Percentiles rank a stretch among this genome's conserved stretches.
Evolutionary conservation across 1,284 basidiomycete species (phyloP).

Genomic region (Irpex sp.): DNA sequence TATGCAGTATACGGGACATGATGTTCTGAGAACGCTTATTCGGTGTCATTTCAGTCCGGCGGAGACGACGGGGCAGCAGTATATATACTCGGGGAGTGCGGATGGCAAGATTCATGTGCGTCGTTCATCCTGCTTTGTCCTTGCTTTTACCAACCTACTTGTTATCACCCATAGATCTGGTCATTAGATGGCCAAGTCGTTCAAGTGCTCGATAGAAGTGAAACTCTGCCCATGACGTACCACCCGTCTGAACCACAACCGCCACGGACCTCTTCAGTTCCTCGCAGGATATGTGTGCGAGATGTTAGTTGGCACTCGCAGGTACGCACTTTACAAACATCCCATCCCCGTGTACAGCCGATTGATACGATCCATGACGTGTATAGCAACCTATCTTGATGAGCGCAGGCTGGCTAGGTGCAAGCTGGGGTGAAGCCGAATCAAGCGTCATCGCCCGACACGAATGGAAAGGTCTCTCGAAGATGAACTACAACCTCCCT

Average conservation of each 20-base stretch:
- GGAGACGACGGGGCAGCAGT: slow-evolving; percentile 88
- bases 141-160: background rate
- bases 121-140: slow-evolving; percentile 7
- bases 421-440: slow-evolving; percentile 32
- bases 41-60: slow-evolving; percentile 92
- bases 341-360: too few relatives aligned
- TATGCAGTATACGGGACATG: slow-evolving; percentile 93
- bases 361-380: too few relatives aligned
- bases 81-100: slow-evolving; percentile 89
- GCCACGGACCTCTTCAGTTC: slow-evolving; percentile 17
- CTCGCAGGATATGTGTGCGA: slow-evolving; percentile 61
- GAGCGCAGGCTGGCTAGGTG: slow-evolving; percentile 83
- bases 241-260: slow-evolving; percentile 59
- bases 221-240: slow-evolving; percentile 65
- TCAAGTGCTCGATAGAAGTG: slow-evolving; percentile 79
- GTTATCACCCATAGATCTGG: slow-evolving; percentile 68
- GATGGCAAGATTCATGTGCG: slow-evolving; percentile 80
- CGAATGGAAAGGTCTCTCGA: slow-evolving; percentile 89
- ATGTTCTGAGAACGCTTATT: slow-evolving; percentile 88
- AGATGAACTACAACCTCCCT: slow-evolving; percentile 61
- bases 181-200: slow-evolving; percentile 84
- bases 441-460: slow-evolving; percentile 80
- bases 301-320: slow-evolving; percentile 90
- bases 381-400: slow-evolving; percentile 82
- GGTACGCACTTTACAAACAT: slow-evolving; percentile 29